These are phyloP conservation scores for Antitrichia curtipendula DNA, from an alignment of 225 moss, liverwort and hornwort genomes.

Conservation along the genomic window DNA sequence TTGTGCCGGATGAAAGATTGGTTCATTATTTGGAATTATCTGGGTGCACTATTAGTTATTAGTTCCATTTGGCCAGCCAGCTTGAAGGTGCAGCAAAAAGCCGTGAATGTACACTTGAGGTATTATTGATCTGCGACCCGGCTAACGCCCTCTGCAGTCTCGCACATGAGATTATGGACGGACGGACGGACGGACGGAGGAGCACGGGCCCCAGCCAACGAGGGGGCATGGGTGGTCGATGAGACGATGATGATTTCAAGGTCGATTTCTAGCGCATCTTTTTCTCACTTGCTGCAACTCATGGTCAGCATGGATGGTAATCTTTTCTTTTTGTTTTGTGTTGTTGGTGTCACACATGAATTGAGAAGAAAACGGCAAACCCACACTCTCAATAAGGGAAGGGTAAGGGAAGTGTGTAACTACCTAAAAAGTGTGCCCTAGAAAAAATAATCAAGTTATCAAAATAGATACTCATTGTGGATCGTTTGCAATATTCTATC, in stretches of 20 bases:
- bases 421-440: accelerated
- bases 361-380: neutral
- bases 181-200: neutral
- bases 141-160: neutral
- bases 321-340: neutral
- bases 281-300: neutral
- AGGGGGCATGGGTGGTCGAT: too few species aligned
- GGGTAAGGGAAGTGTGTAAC: neutral
- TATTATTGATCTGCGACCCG: neutral
- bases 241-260: neutral
- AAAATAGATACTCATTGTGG: neutral
- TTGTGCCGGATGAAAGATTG: neutral
- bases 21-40: neutral
- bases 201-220: too few species aligned
- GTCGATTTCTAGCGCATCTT: neutral
- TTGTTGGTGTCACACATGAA: neutral
- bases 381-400: neutral
- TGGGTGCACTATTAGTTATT: neutral
- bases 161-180: neutral
- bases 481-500: neutral
- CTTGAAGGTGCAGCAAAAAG: neutral
- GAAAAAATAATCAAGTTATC: neutral
- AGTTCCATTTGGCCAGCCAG: neutral
- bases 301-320: neutral
- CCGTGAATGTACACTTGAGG: neutral